Evolutionary conservation across 352 stramenopile genomes (phyloP), one percentile per base, ranked within the genome.

Genomic region (Saprolegnia diclina): DNA sequence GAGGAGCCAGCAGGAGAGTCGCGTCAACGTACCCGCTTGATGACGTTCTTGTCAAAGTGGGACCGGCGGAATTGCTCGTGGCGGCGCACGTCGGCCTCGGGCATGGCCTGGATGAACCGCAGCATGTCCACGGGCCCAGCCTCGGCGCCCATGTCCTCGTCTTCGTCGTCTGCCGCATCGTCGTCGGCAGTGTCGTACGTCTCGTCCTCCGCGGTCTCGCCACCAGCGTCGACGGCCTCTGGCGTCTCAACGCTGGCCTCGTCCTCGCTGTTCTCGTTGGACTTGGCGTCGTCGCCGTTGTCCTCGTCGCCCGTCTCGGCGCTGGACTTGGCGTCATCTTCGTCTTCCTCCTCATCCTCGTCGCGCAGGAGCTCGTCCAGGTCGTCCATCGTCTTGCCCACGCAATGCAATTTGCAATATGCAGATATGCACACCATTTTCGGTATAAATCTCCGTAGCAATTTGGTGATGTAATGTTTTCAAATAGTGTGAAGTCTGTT

Each of bases 11-110:
- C 11, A 48, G 2, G 42, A 48, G 42, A 48, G 29, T 11, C 42
- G 11, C 42, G 11, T 14, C 29, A 2, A 18, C 64, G 11, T 76
- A 94, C 83, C 56, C 85, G 72, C 64, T 92, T 92, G 73, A 94
- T 82, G 5, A 84, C 86, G 56, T 80, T 79, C 19, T 84, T 83
- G 48, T 94, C 86, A 72, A 94, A 94, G 71, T 94, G 84, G 56
- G 86, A 86, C 55, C 86, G 84, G 0, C 86, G 84, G 65, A 90
- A 94, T 59, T 91, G 83, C 69, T 94, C 84, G 74, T 94, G 84
- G 29, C 84, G 84, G 56, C 75, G 72, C 21, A 80, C 79, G 48
- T 92, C 83, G 40, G 76, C 69, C 48, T 91, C 84, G 5, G 84
- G 74, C 10, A 94, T 75, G 69, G 65, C 78, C 35, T 81, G 81